These are phyloP conservation scores for Sporobolomyces roseus DNA, from an alignment of 768 basidiomycete genomes.

Conservation along the genomic window DNA sequence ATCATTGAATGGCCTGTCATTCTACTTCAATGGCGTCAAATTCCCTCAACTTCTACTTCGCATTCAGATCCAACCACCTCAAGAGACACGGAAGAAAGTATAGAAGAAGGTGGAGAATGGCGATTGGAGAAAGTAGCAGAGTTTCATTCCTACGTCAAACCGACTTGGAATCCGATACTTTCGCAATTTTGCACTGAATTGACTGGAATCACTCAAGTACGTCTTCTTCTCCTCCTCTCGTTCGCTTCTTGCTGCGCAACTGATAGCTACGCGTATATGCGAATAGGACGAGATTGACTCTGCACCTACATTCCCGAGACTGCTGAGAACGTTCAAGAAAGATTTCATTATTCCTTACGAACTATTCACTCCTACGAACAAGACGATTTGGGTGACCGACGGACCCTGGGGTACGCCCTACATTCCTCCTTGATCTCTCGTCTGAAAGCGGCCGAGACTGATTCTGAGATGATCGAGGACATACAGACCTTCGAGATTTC, in stretches of 20 bases:
- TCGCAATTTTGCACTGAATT: constrained; percentile 78
- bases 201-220: constrained; percentile 88
- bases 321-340: constrained; percentile 55
- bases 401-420: constrained; percentile 42
- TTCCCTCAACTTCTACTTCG: too few relatives aligned
- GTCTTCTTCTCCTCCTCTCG: constrained; percentile 41
- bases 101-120: constrained; percentile 53
- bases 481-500: constrained; percentile 41
- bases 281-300: constrained; percentile 78
- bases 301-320: constrained; percentile 67
- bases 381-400: constrained; percentile 45
- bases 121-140: constrained; percentile 67
- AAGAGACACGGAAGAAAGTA: constrained; percentile 49
- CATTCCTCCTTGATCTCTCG: not conserved
- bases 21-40: constrained; percentile 75
- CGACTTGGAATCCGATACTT: constrained; percentile 77
- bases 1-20: constrained; percentile 96
- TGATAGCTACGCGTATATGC: too few relatives aligned
- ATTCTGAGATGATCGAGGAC: too few relatives aligned
- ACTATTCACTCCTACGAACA: constrained; percentile 39
- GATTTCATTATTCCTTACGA: constrained; percentile 32
- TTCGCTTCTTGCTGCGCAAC: not conserved
- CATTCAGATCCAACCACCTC: too few relatives aligned
- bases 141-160: constrained; percentile 82
- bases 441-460: not conserved